Evolutionary conservation across 768 basidiomycete genomes (phyloP).

Genomic region (Leccinellum rugosiceps): DNA sequence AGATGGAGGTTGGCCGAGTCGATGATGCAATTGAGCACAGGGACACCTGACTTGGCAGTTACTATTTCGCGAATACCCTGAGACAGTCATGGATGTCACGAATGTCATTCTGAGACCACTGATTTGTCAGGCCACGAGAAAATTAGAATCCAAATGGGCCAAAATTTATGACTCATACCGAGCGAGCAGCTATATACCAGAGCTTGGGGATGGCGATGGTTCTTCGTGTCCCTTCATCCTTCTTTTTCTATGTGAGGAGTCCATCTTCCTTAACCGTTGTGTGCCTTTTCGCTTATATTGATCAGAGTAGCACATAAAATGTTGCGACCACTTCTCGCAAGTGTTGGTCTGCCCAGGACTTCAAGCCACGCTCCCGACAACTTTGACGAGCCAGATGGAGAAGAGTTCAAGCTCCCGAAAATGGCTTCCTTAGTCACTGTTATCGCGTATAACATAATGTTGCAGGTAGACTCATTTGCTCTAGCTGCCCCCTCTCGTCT

Average conservation of each 20-base stretch:
- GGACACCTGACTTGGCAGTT: not conserved
- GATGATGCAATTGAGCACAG: too few species aligned
- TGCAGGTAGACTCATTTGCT: conserved; percentile 10
- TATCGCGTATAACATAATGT: conserved; percentile 39
- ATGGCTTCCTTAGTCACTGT: conserved; percentile 45
- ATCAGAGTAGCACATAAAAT: not conserved
- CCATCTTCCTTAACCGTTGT: not conserved
- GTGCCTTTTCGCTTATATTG: not conserved
- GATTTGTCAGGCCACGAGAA: not conserved
- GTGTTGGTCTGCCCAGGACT: not conserved
- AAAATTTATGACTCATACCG: not conserved
- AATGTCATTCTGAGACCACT: not conserved
- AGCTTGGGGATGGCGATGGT: not conserved
- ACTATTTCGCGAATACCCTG: not conserved
- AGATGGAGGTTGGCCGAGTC: too few species aligned
- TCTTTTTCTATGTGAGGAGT: not conserved
- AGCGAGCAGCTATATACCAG: not conserved
- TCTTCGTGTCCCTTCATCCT: not conserved
- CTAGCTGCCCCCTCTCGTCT: not conserved
- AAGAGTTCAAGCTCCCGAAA: conserved; percentile 48
- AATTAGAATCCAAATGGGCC: not conserved
- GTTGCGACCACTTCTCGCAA: not conserved
- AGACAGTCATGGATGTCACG: not conserved
- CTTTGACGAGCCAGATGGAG: conserved; percentile 16
- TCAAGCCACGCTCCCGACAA: not conserved